Evolutionary conservation across 2,329 filamentous ascomycete genomes (phyloP).

Genomic region (Aspergillus sp.): DNA sequence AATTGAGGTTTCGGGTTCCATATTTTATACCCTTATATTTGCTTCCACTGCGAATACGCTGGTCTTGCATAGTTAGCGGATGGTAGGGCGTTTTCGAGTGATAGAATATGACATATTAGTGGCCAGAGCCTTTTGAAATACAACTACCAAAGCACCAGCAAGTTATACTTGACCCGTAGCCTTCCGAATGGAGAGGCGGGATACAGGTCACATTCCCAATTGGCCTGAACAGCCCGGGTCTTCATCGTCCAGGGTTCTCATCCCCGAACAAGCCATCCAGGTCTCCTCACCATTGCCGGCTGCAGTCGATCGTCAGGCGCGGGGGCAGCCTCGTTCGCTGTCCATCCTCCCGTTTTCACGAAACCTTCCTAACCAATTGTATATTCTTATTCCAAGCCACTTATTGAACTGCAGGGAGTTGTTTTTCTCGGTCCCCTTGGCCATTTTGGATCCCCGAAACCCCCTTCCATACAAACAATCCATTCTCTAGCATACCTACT

Average conservation of each 20-base stretch:
- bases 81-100: too few relatives aligned
- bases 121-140: too few relatives aligned
- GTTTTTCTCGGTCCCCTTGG: neutral
- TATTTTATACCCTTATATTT: neutral
- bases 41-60: neutral
- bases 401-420: neutral
- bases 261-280: neutral
- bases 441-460: neutral
- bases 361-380: neutral
- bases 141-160: too few relatives aligned
- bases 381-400: too few relatives aligned
- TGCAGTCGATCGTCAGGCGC: neutral
- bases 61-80: neutral
- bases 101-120: too few relatives aligned
- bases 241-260: too few relatives aligned
- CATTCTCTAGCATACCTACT: too few relatives aligned
- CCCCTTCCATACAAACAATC: too few relatives aligned
- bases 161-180: too few relatives aligned
- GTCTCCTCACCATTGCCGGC: neutral
- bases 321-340: neutral
- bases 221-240: too few relatives aligned
- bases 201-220: neutral
- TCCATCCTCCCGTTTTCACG: neutral
- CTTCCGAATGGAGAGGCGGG: too few relatives aligned
- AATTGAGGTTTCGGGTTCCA: neutral